Evolutionary conservation across 306 rosid genomes (phyloP).

Genomic region (Castanospermum australe): DNA sequence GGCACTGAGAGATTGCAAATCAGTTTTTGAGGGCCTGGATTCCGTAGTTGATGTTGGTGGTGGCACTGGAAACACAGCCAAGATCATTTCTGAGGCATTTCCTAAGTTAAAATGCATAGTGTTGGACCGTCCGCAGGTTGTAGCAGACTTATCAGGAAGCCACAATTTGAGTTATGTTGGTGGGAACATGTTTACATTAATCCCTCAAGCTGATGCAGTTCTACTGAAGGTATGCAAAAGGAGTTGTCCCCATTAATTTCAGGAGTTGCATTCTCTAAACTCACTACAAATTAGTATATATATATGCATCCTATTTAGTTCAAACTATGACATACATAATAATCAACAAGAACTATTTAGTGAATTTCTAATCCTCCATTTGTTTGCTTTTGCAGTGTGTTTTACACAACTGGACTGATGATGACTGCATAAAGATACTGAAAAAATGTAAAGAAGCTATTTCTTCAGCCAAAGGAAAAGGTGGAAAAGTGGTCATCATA

Average conservation of each 20-base stretch:
- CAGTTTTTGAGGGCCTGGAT: constrained; percentile 31
- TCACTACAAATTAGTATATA: no score
- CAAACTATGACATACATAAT: not conserved
- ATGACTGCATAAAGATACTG: constrained; percentile 29
- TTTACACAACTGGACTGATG: constrained; percentile 21
- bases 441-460: constrained; percentile 30
- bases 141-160: not conserved
- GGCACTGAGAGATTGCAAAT: constrained; percentile 25
- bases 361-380: not conserved
- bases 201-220: not conserved
- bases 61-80: not conserved
- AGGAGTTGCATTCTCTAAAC: no score
- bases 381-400: not conserved
- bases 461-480: constrained; percentile 3
- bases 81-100: not conserved
- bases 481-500: constrained; percentile 32
- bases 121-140: not conserved
- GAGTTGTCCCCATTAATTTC: no score
- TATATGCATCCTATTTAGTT: no score
- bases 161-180: not conserved
- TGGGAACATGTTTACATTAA: not conserved
- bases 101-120: not conserved
- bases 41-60: not conserved
- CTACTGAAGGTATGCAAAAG: not conserved
- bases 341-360: not conserved